phyloP scores from a whole-genome alignment of 2,329 filamentous ascomycete species.

The Colletotrichum sp. region DNA sequence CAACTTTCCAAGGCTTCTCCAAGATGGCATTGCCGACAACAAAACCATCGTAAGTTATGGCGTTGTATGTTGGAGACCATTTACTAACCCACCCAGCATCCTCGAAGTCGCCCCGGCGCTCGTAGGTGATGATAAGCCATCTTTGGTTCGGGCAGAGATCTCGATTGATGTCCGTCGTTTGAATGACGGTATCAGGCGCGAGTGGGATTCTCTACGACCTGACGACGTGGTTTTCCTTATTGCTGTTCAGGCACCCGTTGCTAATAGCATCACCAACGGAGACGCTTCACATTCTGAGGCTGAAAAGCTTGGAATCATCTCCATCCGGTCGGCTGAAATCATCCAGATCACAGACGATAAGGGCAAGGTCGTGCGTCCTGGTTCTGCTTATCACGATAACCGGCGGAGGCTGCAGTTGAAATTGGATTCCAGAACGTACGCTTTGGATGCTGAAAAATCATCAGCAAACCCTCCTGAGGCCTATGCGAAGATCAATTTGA shows the following conservation, averaged over 20 bases:
- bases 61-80: not conserved
- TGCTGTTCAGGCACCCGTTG: conserved; percentile 68
- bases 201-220: conserved; percentile 88
- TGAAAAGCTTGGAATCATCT: conserved; percentile 70
- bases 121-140: conserved; percentile 84
- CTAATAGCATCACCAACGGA: conserved; percentile 59
- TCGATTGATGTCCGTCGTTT: conserved; percentile 81
- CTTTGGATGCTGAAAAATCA: conserved; percentile 72
- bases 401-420: conserved; percentile 79
- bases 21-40: conserved; percentile 90
- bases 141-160: conserved; percentile 85
- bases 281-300: conserved; percentile 48
- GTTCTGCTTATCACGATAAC: conserved; percentile 65
- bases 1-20: conserved; percentile 81
- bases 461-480: conserved; percentile 75
- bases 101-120: conserved; percentile 83
- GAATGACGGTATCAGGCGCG: conserved; percentile 75
- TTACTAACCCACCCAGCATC: conserved; percentile 52
- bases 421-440: conserved; percentile 80
- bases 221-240: conserved; percentile 92
- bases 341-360: conserved; percentile 87
- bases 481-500: conserved; percentile 84
- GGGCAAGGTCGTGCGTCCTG: conserved; percentile 73
- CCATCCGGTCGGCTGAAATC: conserved; percentile 83
- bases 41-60: conserved; percentile 66